Percentiles rank a stretch among this genome's conserved stretches.
Evolutionary conservation across 257 asterid genomes (phyloP).

Genomic region (Solanum pinnatisectum): DNA sequence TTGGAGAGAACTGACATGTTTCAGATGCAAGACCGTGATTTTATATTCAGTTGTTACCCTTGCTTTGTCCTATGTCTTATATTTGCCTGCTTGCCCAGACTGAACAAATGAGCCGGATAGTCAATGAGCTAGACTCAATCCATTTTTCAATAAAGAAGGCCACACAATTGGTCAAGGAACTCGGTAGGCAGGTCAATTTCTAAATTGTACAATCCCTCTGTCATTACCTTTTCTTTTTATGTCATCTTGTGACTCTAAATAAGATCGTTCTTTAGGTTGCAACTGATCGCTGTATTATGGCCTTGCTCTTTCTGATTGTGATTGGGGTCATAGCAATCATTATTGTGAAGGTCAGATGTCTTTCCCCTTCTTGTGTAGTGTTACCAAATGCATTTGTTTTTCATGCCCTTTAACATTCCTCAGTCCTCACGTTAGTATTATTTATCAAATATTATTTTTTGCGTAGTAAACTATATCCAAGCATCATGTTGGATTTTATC

Average conservation of each 20-base stretch:
- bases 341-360: slow-evolving; percentile 69
- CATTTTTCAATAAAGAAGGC: slow-evolving; percentile 97
- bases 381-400: neutral
- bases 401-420: neutral
- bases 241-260: slow-evolving; percentile 11
- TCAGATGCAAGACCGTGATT: slow-evolving; percentile 1
- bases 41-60: neutral
- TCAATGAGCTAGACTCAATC: slow-evolving; percentile 89
- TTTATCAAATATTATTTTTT: neutral
- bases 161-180: slow-evolving; percentile 89
- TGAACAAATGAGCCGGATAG: slow-evolving; percentile 97
- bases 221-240: slow-evolving; percentile 4
- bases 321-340: slow-evolving; percentile 83
- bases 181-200: slow-evolving; percentile 98
- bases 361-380: neutral
- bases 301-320: slow-evolving; percentile 79
- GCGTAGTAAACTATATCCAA: neutral
- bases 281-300: slow-evolving; percentile 96
- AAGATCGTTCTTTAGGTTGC: slow-evolving; percentile 63
- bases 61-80: slow-evolving; percentile 1
- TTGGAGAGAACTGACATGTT: slow-evolving; percentile 7
- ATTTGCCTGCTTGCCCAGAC: slow-evolving; percentile 41
- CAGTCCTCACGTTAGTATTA: neutral
- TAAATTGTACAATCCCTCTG: slow-evolving; percentile 22
- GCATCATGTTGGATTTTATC: neutral